A percentile compares a stretch with the other conserved stretches of the same genome.
These are phyloP conservation scores for Sapria himalayana DNA, from an alignment of 345 rosid species.

Conservation along the genomic window DNA sequence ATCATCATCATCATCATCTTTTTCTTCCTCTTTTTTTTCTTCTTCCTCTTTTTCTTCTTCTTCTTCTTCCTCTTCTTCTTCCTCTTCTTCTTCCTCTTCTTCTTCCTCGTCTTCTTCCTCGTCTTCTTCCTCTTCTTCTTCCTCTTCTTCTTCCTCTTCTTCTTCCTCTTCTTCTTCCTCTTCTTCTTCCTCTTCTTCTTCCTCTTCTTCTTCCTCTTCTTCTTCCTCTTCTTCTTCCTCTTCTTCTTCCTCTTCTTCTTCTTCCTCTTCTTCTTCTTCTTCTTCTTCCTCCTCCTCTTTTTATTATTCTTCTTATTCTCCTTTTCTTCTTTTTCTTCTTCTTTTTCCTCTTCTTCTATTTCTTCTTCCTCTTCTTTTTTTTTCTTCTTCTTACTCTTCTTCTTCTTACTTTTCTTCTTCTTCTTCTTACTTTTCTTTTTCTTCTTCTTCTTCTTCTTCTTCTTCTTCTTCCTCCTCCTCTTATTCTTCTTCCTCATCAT, in stretches of 20 bases:
- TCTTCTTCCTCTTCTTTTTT: background rate
- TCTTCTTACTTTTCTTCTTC: too few relatives aligned
- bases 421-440: too few relatives aligned
- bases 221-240: too few relatives aligned
- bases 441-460: too few relatives aligned
- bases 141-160: constrained; percentile 4
- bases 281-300: too few relatives aligned
- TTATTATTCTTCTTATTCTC: too few relatives aligned
- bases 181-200: background rate
- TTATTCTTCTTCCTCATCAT: too few relatives aligned
- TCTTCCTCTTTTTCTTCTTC: background rate
- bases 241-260: too few relatives aligned
- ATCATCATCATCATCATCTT: too few relatives aligned
- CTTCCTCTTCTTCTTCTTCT: too few relatives aligned
- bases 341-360: background rate
- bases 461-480: too few relatives aligned
- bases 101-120: background rate
- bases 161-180: background rate
- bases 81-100: background rate
- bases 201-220: background rate
- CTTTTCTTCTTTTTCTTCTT: background rate
- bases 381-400: too few relatives aligned
- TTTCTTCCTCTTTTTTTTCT: background rate
- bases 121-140: background rate
- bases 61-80: background rate